Base-by-base conservation (phyloP, 768 basidiomycete species). In the Phylloporus rhodoxanthus region DNA sequence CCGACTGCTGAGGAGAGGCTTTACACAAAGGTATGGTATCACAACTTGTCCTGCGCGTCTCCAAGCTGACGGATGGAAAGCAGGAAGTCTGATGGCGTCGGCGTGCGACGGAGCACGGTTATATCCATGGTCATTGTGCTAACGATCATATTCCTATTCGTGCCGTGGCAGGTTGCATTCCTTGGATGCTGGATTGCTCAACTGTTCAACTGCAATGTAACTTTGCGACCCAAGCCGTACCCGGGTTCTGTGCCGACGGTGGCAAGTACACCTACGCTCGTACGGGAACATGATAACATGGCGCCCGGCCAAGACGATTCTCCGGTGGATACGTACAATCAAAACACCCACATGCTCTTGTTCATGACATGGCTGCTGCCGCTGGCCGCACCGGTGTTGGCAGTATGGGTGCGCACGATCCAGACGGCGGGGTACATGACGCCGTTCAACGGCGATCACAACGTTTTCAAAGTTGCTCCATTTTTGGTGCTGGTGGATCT, bases 111-210 rank as follows among this genome's bases (percentile, higher is more conserved):
- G 52, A 72, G 73, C 58, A 79, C 78, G 3, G 25, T 84, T 21
- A 36, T 82, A 6, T 85, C 86, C 6, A 77, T 91, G 64, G 55
- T 62, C 7, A 43, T 85, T 17, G 75, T 93, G 29, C 74, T 84
- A 44, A 54, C 77, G 14, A 68, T 84, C n/a, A 82, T 93, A 33
- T 77, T 85, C 51, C 55, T 88, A 33, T 69, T 92, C 45, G 73
- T 94, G n/a, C 93, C 93, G 0, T 91, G 90, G 81, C 93, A 96
- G 67, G 87, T 94, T 9, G 91, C 87, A 5, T 93, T 87, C 67
- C 75, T 95, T 20, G 84, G 88, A 17, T 83, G 83, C 56, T 90
- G 89, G 82, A 52, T 84, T n/a, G 80, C 87, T 44, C 90, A 91
- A 52, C 69, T 90, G 39, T 71, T 79, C 57, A 84, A 80, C 32